These are phyloP conservation scores for Hyaloperonospora arabidopsidis DNA, from an alignment of 352 stramenopile genomes.

Conservation along the genomic window DNA sequence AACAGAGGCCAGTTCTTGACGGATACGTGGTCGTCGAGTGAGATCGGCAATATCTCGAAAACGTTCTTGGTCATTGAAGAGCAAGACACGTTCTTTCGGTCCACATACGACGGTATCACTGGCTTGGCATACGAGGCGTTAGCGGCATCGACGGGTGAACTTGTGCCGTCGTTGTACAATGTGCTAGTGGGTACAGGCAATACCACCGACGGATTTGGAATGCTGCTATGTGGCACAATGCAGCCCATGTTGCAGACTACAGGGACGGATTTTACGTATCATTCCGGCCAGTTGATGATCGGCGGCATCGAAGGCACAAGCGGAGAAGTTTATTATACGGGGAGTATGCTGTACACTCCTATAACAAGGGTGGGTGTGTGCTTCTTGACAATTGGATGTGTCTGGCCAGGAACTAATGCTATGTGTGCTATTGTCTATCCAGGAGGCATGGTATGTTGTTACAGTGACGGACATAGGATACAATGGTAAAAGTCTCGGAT, in stretches of 20 bases:
- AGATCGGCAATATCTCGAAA: constrained; percentile 50
- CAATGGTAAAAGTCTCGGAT: constrained; percentile 42
- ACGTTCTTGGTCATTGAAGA: constrained; percentile 68
- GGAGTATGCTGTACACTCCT: constrained; percentile 71
- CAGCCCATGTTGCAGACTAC: constrained; percentile 44
- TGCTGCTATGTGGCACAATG: constrained; percentile 74
- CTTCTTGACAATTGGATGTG: not conserved
- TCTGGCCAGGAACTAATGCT: constrained; percentile 2
- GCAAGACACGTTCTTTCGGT: constrained; percentile 67
- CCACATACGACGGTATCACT: constrained; percentile 73
- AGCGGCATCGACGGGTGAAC: constrained; percentile 34
- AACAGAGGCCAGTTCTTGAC: constrained; percentile 58
- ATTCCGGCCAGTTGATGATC: constrained; percentile 57
- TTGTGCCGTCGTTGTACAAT: constrained; percentile 49
- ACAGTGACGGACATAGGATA: constrained; percentile 68
- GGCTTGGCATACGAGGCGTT: constrained; percentile 58
- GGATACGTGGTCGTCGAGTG: constrained; percentile 52
- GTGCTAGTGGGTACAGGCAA: constrained; percentile 36
- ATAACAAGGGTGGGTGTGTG: constrained; percentile 39
- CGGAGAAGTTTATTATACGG: constrained; percentile 51
- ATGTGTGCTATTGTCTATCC: constrained; percentile 3
- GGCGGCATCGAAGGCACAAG: constrained; percentile 50
- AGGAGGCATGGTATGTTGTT: constrained; percentile 82
- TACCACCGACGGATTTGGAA: constrained; percentile 53
- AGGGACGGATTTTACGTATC: constrained; percentile 39